A percentile compares a stretch with the other conserved stretches of the same genome.
These are phyloP conservation scores for Emergomyces pasteurianus DNA, from an alignment of 2,329 filamentous ascomycete genomes.

Conservation along the genomic window DNA sequence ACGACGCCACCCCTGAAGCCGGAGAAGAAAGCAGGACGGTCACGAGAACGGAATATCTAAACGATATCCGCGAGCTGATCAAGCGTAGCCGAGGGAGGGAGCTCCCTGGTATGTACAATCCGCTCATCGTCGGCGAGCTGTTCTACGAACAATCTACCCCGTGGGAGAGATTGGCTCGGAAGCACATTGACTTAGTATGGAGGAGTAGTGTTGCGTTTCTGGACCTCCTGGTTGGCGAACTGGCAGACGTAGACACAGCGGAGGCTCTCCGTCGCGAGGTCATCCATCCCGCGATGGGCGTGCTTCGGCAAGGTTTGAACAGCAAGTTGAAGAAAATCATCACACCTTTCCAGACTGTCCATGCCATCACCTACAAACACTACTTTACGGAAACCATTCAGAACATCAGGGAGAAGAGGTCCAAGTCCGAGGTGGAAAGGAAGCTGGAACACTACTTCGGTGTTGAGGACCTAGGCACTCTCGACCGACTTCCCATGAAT, in stretches of 20 bases:
- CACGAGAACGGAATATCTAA: conserved; percentile 25
- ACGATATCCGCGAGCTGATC: conserved; percentile 29
- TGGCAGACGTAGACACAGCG: conserved; percentile 30
- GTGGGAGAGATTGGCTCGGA: conserved; percentile 36
- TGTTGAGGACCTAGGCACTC: not conserved
- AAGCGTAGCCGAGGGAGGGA: conserved; percentile 39
- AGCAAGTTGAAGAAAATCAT: conserved; percentile 22
- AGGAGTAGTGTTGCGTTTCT: conserved; percentile 18
- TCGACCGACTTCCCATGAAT: not conserved
- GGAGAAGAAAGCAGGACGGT: not conserved
- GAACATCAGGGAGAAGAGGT: conserved; percentile 9
- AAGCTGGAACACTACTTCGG: not conserved
- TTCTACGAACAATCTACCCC: conserved; percentile 47
- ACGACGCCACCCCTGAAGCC: conserved; percentile 20
- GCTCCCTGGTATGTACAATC: conserved; percentile 49
- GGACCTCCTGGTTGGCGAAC: conserved; percentile 19
- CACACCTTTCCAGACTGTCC: not conserved
- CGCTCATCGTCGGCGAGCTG: conserved; percentile 45
- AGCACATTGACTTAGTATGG: conserved; percentile 6
- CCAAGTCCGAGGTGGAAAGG: not conserved
- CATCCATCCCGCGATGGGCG: conserved; percentile 32
- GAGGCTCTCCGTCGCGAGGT: conserved; percentile 24
- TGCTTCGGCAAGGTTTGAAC: conserved; percentile 25
- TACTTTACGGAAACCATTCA: conserved; percentile 25
- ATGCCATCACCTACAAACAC: conserved; percentile 27